phyloP scores from a whole-genome alignment of 768 basidiomycete species.

The Amanita exitialis region DNA sequence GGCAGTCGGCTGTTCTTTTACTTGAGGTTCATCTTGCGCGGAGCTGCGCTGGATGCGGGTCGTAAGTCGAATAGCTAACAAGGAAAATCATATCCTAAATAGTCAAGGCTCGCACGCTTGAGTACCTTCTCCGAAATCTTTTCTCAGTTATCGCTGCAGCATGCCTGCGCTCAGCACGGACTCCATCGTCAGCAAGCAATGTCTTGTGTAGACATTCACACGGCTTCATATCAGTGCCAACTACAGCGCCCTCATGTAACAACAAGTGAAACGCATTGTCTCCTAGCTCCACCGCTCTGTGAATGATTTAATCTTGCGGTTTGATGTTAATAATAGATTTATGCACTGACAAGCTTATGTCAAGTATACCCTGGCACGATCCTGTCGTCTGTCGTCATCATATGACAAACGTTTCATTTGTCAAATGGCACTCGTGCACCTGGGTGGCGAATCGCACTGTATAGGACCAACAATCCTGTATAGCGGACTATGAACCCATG shows the following conservation, averaged over 20 bases:
- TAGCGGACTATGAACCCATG: not conserved
- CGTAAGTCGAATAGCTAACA: not conserved
- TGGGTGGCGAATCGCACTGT: not conserved
- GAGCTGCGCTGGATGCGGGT: slow-evolving; percentile 2
- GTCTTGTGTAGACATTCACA: not conserved
- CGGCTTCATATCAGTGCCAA: not conserved
- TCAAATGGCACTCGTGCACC: not conserved
- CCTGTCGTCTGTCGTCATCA: not conserved
- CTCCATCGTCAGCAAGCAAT: not conserved
- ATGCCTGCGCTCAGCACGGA: slow-evolving; percentile 5
- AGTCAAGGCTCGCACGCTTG: not conserved
- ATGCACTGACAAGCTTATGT: slow-evolving; percentile 2
- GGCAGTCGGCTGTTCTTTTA: slow-evolving; percentile 3
- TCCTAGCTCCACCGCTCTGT: slow-evolving; percentile 1
- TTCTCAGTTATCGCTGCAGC: slow-evolving; percentile 4
- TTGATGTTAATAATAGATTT: not conserved
- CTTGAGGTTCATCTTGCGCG: not conserved
- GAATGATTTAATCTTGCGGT: not conserved
- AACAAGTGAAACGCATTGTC: not conserved
- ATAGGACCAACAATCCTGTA: not conserved
- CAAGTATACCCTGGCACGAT: not conserved
- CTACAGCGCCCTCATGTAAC: not conserved
- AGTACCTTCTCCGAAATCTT: not conserved
- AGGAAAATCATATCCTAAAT: slow-evolving; percentile 2
- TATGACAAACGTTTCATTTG: not conserved